Base-by-base conservation (phyloP, 306 rosid species). In the Quercus robur region DNA sequence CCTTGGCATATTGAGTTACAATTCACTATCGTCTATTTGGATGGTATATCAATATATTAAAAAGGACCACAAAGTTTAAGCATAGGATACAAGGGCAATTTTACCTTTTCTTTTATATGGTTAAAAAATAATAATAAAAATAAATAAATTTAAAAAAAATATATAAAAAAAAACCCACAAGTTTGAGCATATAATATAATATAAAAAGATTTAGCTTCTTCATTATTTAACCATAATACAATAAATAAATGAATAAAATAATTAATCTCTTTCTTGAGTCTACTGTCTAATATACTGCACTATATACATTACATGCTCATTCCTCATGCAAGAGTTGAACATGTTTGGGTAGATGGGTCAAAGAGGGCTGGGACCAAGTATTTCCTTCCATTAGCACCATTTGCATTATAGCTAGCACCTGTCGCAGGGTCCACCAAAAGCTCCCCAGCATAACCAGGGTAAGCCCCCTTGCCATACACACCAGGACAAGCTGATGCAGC, bases 401-500 rank as follows among this genome's bases (percentile, higher is more conserved):
- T 38, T 2, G 94, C 91, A 0, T 92, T 92, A 30, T 81, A 92
- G 84, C 91, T 88, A 46, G 86, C 89, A 1, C 91, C 91, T 3
- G 75, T 90, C 0, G 78, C 73, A 0, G 84, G 46, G 19, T 90
- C 91, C 33, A 79, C 85, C 80, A 85, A 76, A 2, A 92, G 81
- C 5, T 85, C 59, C 14, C 94, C 92, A 0, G 91, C 84, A 2
- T 85, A 88, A 1, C 94, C 97, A 0, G 94, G 94, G 71, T 86
- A 91, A n/a, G 97, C 87, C 4, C 92, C 90, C 26, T 88, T 90
- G 0, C 87, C 94, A 5, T 82, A 91, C 3, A 89, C 71, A 0
- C 94, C 94, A 0, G 90, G 74, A 66, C 97, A 92, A 51, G 94
- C 87, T 0, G 92, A 88, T 7, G 84, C 88, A n/a, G 86, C 97